These are phyloP conservation scores for Symbiodinium natans DNA, from an alignment of 73 alveolate genomes.

Conservation along the genomic window DNA sequence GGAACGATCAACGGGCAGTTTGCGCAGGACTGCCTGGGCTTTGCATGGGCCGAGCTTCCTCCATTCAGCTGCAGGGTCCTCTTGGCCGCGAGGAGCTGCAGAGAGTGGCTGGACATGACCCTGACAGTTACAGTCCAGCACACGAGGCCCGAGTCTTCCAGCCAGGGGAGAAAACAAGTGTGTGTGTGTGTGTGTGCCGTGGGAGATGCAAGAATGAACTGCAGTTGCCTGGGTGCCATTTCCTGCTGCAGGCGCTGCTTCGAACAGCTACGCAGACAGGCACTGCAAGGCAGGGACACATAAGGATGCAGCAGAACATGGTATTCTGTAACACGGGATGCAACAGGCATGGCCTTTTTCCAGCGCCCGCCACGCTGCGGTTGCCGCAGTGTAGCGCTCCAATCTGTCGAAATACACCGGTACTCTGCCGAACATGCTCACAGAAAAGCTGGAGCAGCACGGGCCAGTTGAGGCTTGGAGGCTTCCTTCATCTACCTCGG, in stretches of 20 bases:
- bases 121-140: conserved; percentile 65
- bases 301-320: no score
- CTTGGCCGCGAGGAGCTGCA: conserved; percentile 48
- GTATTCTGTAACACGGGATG: not conserved
- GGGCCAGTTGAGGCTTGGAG: conserved; percentile 47
- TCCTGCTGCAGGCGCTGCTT: conserved; percentile 4
- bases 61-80: not conserved
- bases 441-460: not conserved
- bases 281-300: not conserved
- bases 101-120: conserved; percentile 61
- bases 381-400: conserved; percentile 29
- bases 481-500: conserved; percentile 56
- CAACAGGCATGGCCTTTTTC: conserved; percentile 44
- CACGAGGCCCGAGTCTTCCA: conserved; percentile 33
- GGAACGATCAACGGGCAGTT: conserved; percentile 88
- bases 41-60: not conserved
- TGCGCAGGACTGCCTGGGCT: conserved; percentile 16
- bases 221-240: no score
- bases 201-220: no score
- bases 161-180: not conserved
- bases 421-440: not conserved
- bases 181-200: no score
- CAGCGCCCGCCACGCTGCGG: conserved; percentile 47
- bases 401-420: not conserved
- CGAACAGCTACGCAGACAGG: not conserved